phyloP scores from a whole-genome alignment of 2,329 filamentous ascomycete genomes.

The Talaromyces verruculosus region DNA sequence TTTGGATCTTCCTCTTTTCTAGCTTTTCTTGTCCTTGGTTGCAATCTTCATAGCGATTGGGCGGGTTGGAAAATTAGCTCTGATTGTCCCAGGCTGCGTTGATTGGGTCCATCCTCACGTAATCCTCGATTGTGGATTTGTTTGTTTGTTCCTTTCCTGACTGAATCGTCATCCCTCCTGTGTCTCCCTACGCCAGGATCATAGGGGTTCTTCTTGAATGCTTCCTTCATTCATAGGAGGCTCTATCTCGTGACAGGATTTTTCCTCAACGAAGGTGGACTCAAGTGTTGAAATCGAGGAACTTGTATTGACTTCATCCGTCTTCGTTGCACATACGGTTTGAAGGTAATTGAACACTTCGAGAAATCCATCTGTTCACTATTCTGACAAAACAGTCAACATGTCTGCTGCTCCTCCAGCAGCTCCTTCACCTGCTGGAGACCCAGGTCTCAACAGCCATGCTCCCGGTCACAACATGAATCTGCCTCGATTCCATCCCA shows the following conservation, averaged over 20 bases:
- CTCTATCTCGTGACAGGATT: neutral
- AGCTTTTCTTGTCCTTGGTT: neutral
- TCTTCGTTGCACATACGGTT: neutral
- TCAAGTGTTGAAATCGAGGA: neutral
- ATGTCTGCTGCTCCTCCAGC: slow-evolving; percentile 41
- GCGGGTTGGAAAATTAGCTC: neutral
- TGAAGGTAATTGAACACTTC: neutral
- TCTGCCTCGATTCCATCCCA: slow-evolving; percentile 42
- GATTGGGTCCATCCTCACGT: neutral
- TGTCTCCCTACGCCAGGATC: slow-evolving; percentile 3
- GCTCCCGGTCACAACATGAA: slow-evolving; percentile 29
- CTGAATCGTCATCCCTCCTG: neutral
- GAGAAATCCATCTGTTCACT: neutral
- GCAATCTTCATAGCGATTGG: neutral
- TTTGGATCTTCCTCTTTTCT: neutral
- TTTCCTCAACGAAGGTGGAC: neutral
- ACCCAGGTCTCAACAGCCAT: slow-evolving; percentile 34
- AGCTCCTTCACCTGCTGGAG: slow-evolving; percentile 35
- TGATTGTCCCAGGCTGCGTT: neutral
- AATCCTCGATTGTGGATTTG: neutral
- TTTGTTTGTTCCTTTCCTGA: slow-evolving; percentile 2
- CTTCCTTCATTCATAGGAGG: slow-evolving; percentile 7
- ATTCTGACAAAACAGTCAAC: slow-evolving; percentile 19
- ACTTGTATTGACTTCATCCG: neutral
- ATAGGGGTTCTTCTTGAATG: slow-evolving; percentile 7